Evolutionary conservation across 2,329 filamentous ascomycete genomes (phyloP), one percentile per base, ranked within the genome.

Genomic region (Seiridium unicorne): DNA sequence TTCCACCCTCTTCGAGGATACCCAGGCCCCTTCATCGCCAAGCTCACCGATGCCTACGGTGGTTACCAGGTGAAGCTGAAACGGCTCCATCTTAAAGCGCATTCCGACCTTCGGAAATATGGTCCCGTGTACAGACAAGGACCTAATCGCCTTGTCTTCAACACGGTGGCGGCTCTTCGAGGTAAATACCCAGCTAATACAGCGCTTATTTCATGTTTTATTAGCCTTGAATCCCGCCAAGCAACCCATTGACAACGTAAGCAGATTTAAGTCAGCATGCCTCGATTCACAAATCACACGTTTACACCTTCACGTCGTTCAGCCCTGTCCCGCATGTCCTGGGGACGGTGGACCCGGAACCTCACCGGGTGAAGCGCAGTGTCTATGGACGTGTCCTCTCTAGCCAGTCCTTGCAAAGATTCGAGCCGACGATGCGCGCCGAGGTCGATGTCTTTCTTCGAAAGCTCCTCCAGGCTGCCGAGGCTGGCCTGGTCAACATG

Each of bases 71-170:
- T 32, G 2, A 40, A 18, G 3, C 4, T 10, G 51, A 53, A 36
- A 53, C 51, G 51, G 13, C 13, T n/a, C 13, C 51, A 53, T 32
- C 13, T 36, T 5, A 40, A 36, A n/a, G 31, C 34, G 13, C 34
- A 36, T 5, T 32, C 13, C 13, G 31, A 53, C 51, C 51, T n/a
- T 26, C 26, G 10, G 38, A 64, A 65, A 3, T 55, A 38, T 55
- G 64, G 64, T 10, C 53, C 62, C 8, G 63, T 67, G 4, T 18
- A 66, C 10, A 56, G 65, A 35, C 55, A 62, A 40, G 61, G 64
- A 3, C 64, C 65, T 7, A 62, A 67, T 38, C 63, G 61, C 32
- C 62, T 67, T 3, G 60, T 67, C 32, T 65, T 67, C 58, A 64
- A 64, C 36, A 60, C 65, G 3, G 55, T 44, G 10, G 61, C 57